Evolutionary conservation across 2,329 filamentous ascomycete genomes (phyloP), one percentile per base, ranked within the genome.

Genomic region (Leptosphaerulina australis): DNA sequence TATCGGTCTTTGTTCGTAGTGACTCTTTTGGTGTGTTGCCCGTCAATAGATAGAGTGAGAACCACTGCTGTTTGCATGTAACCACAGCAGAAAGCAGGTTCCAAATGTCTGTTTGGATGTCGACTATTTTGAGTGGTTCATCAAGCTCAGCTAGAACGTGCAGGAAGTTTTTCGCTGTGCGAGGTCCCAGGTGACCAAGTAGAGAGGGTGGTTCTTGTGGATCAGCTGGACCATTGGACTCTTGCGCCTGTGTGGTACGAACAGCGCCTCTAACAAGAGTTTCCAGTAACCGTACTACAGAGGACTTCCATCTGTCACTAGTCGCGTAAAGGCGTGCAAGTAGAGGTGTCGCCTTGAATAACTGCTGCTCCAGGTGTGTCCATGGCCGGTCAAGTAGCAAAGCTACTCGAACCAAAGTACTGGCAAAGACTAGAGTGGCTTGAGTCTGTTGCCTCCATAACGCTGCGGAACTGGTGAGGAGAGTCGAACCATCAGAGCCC

Each of bases 21-120:
- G 88, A 83, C 60, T 94, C 86, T 55, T 89, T 85, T 3, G 93
- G 91, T 0, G 91, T 91, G 66, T 86, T 88, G 17, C 92, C 94
- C 5, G 91, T 97, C 29, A 97, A 83, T 7, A 99, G 80, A 67
- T 92, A 96, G 55, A 96, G 90, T 0, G 93, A 90, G 77, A 99
- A 90, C 90, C 93, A 97, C 67, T 96, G 92, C 69, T 99, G 94
- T 56, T 91, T 87, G 68, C 91, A 92, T 59, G 88, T 88, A 53
- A 99, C 83, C 36, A 97, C 87, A 3, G 88, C 86, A 2, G 92
- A 89, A 44, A 97, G 85, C 65, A 99, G 86, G 48, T 83, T 84
- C 94, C 93, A 99, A 15, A 91, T 87, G 6, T 81, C 79, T 31
- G 84, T 82, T 30, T 88, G 84, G 44, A 91, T 83, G 5, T 79